A percentile compares a stretch with the other conserved stretches of the same genome.
These are phyloP conservation scores for Arthrobotrys musiformis DNA, from an alignment of 2,329 filamentous ascomycete genomes.

Conservation along the genomic window DNA sequence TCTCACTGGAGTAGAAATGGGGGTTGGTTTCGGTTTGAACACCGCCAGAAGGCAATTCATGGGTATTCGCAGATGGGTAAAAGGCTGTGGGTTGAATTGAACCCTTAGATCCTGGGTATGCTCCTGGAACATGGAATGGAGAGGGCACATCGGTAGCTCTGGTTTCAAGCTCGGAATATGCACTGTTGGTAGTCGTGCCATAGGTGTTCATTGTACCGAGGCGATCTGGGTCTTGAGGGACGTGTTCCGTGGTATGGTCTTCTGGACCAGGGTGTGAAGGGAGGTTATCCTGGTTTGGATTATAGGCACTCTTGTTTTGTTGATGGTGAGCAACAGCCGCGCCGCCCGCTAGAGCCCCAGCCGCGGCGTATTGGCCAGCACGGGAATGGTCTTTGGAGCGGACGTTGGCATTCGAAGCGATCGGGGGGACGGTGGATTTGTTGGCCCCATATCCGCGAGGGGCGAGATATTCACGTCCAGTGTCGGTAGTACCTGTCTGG, in stretches of 20 bases:
- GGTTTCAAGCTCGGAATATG: slow-evolving; percentile 49
- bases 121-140: slow-evolving; percentile 13
- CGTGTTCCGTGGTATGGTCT: slow-evolving; percentile 36
- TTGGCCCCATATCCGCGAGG: slow-evolving; percentile 35
- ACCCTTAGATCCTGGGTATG: slow-evolving; percentile 25
- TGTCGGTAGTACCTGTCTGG: slow-evolving; percentile 14
- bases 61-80: slow-evolving; percentile 30
- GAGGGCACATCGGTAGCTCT: slow-evolving; percentile 11
- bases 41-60: slow-evolving; percentile 14
- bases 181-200: slow-evolving; percentile 36
- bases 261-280: slow-evolving; percentile 37
- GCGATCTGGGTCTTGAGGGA: slow-evolving; percentile 38
- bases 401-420: slow-evolving; percentile 15
- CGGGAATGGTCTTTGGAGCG: slow-evolving; percentile 39
- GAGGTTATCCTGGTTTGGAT: slow-evolving; percentile 15
- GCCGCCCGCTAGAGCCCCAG: slow-evolving; percentile 43
- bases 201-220: slow-evolving; percentile 53
- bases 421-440: slow-evolving; percentile 29
- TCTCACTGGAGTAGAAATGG: slow-evolving; percentile 42
- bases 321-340: slow-evolving; percentile 46
- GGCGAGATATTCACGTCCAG: slow-evolving; percentile 48
- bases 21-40: slow-evolving; percentile 27
- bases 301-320: slow-evolving; percentile 29
- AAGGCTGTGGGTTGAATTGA: slow-evolving; percentile 33
- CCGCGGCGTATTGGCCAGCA: slow-evolving; percentile 49